Base-by-base conservation (phyloP, 495 filamentous ascomycete species). In the Tuber indicum region DNA sequence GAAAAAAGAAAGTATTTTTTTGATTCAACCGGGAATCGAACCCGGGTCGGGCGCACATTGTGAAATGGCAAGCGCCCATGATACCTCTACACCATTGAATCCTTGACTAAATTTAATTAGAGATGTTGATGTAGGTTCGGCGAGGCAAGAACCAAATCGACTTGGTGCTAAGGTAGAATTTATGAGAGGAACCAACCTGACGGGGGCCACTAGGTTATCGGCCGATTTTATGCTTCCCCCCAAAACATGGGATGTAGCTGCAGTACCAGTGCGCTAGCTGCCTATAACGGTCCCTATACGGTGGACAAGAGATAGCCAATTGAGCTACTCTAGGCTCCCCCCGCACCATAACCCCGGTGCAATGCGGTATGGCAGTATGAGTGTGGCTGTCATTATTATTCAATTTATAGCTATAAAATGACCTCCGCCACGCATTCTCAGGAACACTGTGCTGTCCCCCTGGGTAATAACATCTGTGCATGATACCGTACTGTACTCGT, bases 61-160 rank as follows among this genome's bases (percentile, higher is more conserved):
- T 26, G n/a, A 32, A 49, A 26, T 81, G 79, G 79, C 79, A 81
- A 81, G 79, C 79, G 79, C 79, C 77, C 75, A 81, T 81, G 79
- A 81, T 81, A 81, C 79, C 79, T 75, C 79, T 81, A 81, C 79
- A 79, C 79, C 74, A 81, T 69, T 81, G 79, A 81, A 81, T 81
- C 79, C n/a, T 72, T 46, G 43, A n/a, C 0, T 0, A 52, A 52
- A 0, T 7, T 10, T 0, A 1, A 1, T 8, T 10, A 52, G n/a
- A 58, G 7, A 0, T 12, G 2, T 58, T 58, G 8, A 49, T 9
- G 19, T 19, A 9, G 23, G 19, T 9, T 23, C 23, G 6, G 0
- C 4, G 47, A 2, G 47, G 9, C 17, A 23, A 17, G 47, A 23
- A 23, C 39, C 39, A 41, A 41, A 41, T 41, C 17, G 5, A 47